Conservation (phyloP, 2,329 filamentous ascomycete genomes). For the Fusarium newnesense region DNA sequence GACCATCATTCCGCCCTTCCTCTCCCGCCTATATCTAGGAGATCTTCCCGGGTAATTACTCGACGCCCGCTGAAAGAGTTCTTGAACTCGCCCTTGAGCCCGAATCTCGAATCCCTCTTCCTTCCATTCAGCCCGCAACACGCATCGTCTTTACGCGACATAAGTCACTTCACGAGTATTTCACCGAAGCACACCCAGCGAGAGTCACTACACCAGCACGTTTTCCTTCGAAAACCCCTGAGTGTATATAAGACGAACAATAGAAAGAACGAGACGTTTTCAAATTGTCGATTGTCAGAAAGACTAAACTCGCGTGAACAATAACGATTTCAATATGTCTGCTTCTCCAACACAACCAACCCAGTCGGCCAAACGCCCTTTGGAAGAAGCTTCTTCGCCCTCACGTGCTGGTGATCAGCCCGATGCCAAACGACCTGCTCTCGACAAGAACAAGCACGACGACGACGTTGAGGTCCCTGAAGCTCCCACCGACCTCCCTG, state of each 20-base stretch:
- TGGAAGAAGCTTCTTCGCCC: slow-evolving; percentile 96
- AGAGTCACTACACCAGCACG: slow-evolving; percentile 81
- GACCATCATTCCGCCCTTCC: slow-evolving; percentile 49
- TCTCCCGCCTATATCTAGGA: slow-evolving; percentile 45
- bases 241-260: slow-evolving; percentile 77
- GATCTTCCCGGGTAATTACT: slow-evolving; percentile 41
- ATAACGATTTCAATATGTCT: slow-evolving; percentile 68
- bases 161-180: slow-evolving; percentile 54
- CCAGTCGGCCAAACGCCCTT: slow-evolving; percentile 86
- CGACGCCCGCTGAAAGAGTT: slow-evolving; percentile 46
- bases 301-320: slow-evolving; percentile 39
- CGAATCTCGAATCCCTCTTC: slow-evolving; percentile 46
- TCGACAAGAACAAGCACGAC: slow-evolving; percentile 87
- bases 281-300: slow-evolving; percentile 43
- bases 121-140: slow-evolving; percentile 45
- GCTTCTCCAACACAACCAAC: slow-evolving; percentile 73
- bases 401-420: slow-evolving; percentile 92
- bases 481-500: slow-evolving; percentile 48
- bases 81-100: slow-evolving; percentile 45
- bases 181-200: slow-evolving; percentile 55
- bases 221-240: slow-evolving; percentile 89
- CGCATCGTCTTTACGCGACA: slow-evolving; percentile 50
- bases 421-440: slow-evolving; percentile 94
- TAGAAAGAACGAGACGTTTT: slow-evolving; percentile 47
- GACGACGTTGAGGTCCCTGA: slow-evolving; percentile 61